phyloP scores from a whole-genome alignment of 371 early-diverging fungal species.

The Mucor velutinosus region DNA sequence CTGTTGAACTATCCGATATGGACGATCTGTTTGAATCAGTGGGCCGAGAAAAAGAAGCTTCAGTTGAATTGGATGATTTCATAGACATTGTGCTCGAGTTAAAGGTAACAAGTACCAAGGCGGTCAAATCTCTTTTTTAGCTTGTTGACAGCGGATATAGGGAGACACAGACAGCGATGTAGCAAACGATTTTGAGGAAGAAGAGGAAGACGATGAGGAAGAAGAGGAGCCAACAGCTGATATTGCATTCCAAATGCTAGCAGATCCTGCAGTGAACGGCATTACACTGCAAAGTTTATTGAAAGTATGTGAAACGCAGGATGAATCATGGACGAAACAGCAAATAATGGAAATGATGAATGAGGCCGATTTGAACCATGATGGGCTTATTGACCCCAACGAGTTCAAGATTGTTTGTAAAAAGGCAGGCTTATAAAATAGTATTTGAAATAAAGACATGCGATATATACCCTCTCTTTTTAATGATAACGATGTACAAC shows the following conservation, averaged over 20 bases:
- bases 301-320: slow-evolving; percentile 26
- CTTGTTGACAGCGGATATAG: not conserved
- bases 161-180: not conserved
- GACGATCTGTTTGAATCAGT: slow-evolving; percentile 23
- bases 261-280: slow-evolving; percentile 20
- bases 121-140: not conserved
- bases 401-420: slow-evolving; percentile 40
- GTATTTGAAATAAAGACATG: slow-evolving; percentile 29
- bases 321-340: slow-evolving; percentile 29
- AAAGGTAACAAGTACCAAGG: slow-evolving; percentile 14
- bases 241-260: slow-evolving; percentile 25
- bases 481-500: slow-evolving; percentile 52
- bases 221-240: slow-evolving; percentile 7
- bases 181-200: not conserved
- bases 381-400: slow-evolving; percentile 38
- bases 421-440: slow-evolving; percentile 22
- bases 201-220: slow-evolving; percentile 8
- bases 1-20: slow-evolving; percentile 22
- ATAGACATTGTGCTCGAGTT: slow-evolving; percentile 30
- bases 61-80: slow-evolving; percentile 35
- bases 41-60: slow-evolving; percentile 30
- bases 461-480: not conserved
- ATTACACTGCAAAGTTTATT: slow-evolving; percentile 36
- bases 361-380: slow-evolving; percentile 42
- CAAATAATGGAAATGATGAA: slow-evolving; percentile 43